A percentile compares a stretch with the other conserved stretches of the same genome.
phyloP scores from a whole-genome alignment of 345 rosid genomes.

The Ricinus communis region DNA sequence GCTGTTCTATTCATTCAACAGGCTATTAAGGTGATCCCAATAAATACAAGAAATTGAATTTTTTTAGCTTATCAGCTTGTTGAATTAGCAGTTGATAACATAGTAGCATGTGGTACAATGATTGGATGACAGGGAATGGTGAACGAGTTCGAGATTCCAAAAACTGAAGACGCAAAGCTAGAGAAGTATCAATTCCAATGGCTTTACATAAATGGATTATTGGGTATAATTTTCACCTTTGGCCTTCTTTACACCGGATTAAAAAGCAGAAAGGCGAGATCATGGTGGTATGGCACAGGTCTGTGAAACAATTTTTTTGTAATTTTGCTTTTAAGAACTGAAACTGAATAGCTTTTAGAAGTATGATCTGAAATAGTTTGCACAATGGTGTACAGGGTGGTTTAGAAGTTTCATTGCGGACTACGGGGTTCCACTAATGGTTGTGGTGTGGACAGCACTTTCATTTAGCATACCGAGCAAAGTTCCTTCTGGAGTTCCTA shows the following conservation, averaged over 20 bases:
- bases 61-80: too few relatives aligned
- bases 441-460: constrained; percentile 71
- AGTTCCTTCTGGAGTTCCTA: constrained; percentile 73
- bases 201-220: constrained; percentile 72
- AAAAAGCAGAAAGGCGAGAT: constrained; percentile 73
- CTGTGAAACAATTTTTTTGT: constrained; percentile 11
- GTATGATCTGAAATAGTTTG: constrained; percentile 1
- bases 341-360: background rate
- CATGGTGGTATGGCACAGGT: constrained; percentile 77
- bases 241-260: constrained; percentile 67
- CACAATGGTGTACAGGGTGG: constrained; percentile 38
- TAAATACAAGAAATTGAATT: background rate
- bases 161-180: constrained; percentile 38
- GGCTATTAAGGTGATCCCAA: constrained; percentile 58
- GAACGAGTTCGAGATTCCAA: constrained; percentile 56
- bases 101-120: background rate
- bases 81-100: too few relatives aligned
- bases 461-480: constrained; percentile 46
- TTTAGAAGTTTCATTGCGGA: constrained; percentile 67
- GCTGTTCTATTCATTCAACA: constrained; percentile 78
- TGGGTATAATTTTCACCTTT: constrained; percentile 66
- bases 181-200: constrained; percentile 58
- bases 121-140: constrained; percentile 57
- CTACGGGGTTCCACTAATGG: constrained; percentile 88
- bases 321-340: background rate